Evolutionary conservation across 768 basidiomycete genomes (phyloP).

Genomic region (Roridomyces roridus): DNA sequence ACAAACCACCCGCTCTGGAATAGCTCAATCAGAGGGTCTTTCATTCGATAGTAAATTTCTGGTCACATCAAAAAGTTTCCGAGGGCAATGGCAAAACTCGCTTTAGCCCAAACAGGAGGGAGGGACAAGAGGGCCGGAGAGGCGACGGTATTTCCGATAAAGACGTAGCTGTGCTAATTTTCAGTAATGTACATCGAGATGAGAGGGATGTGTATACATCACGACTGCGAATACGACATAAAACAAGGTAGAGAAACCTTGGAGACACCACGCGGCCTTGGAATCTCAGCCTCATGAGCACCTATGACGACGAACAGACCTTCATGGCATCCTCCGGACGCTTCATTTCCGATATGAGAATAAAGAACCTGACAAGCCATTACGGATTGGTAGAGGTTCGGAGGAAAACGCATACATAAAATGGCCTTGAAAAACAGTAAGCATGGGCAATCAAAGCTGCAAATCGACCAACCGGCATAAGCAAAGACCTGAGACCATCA

Average conservation of each 20-base stretch:
- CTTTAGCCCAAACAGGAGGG: slow-evolving; percentile 56
- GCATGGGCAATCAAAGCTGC: background rate
- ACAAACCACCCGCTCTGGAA: slow-evolving; percentile 49
- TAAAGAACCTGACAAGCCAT: slow-evolving; percentile 53
- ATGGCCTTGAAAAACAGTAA: slow-evolving; percentile 41
- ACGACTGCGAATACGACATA: slow-evolving; percentile 54
- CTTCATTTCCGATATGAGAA: slow-evolving; percentile 63
- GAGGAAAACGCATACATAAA: slow-evolving; percentile 48
- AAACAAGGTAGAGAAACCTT: slow-evolving; percentile 57
- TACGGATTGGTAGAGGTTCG: background rate
- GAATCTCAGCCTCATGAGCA: background rate
- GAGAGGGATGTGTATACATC: slow-evolving; percentile 25
- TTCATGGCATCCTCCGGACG: slow-evolving; percentile 61
- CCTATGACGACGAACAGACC: slow-evolving; percentile 31
- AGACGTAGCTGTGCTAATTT: slow-evolving; percentile 43
- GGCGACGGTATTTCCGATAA: slow-evolving; percentile 51
- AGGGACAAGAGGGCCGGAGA: slow-evolving; percentile 56
- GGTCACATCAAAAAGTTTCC: slow-evolving; percentile 56
- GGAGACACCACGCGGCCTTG: slow-evolving; percentile 60
- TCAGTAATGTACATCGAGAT: background rate
- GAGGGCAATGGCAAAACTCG: slow-evolving; percentile 53
- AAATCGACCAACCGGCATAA: slow-evolving; percentile 47
- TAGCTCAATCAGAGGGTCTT: background rate
- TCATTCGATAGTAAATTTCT: slow-evolving; percentile 9
- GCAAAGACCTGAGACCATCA: slow-evolving; percentile 46